These are phyloP conservation scores for Hypoxylon fuscum DNA, from an alignment of 495 filamentous ascomycete genomes.

Conservation along the genomic window DNA sequence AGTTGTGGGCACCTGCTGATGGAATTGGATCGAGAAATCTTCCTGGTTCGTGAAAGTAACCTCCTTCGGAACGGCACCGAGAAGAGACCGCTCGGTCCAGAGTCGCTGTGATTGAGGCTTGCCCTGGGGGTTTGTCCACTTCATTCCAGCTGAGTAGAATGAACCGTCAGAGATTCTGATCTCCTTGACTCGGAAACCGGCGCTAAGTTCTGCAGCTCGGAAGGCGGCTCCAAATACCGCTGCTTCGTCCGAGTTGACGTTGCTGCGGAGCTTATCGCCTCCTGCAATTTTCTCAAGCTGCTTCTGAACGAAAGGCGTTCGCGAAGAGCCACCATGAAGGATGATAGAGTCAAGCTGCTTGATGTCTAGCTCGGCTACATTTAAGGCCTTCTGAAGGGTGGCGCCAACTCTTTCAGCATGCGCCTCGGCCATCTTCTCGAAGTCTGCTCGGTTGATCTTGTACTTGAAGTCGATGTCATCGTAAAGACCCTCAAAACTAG, in stretches of 20 bases:
- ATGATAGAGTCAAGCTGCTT: conserved; percentile 89
- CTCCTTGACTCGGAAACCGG: conserved; percentile 96
- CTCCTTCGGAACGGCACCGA: conserved; percentile 80
- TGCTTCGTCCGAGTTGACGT: conserved; percentile 96
- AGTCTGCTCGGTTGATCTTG: conserved; percentile 81
- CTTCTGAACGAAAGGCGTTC: conserved; percentile 94
- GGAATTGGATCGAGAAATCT: conserved; percentile 84
- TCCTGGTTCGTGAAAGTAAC: conserved; percentile 85
- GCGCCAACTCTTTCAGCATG: conserved; percentile 72
- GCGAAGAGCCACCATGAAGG: conserved; percentile 87
- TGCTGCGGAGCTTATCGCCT: conserved; percentile 82
- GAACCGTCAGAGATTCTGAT: conserved; percentile 81
- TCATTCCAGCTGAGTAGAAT: conserved; percentile 74
- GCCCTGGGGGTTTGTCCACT: conserved; percentile 75
- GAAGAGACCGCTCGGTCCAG: conserved; percentile 79
- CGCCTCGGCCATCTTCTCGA: conserved; percentile 80
- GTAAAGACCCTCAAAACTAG: conserved; percentile 86
- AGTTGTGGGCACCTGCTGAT: conserved; percentile 69
- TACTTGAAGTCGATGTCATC: conserved; percentile 94
- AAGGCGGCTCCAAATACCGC: conserved; percentile 97
- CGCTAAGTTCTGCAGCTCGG: conserved; percentile 88
- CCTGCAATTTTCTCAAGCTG: conserved; percentile 81
- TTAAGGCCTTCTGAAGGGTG: conserved; percentile 78
- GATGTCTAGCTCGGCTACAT: conserved; percentile 73
- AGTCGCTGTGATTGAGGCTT: conserved; percentile 68